phyloP scores from a whole-genome alignment of 768 basidiomycete genomes.

The Suillus tomentosus region DNA sequence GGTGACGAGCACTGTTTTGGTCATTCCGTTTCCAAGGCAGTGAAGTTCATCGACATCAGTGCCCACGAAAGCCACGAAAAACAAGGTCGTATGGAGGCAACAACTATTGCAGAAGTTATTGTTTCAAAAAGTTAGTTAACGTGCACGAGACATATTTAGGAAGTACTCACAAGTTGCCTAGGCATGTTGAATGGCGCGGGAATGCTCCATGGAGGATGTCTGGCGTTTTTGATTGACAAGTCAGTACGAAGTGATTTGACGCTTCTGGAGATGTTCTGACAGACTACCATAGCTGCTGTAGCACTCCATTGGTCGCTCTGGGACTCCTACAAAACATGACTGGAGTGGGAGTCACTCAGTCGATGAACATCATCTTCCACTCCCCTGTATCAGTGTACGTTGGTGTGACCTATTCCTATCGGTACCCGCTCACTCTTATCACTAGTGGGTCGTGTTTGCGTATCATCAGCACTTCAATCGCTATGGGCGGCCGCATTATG shows the following conservation, averaged over 20 bases:
- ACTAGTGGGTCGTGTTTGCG: constrained; percentile 58
- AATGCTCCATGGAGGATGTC: constrained; percentile 75
- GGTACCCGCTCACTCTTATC: constrained; percentile 12
- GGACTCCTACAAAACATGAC: constrained; percentile 61
- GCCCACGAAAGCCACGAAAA: constrained; percentile 47
- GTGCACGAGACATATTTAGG: background rate
- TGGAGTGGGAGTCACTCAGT: constrained; percentile 75
- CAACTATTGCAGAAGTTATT: constrained; percentile 60
- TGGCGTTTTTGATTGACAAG: constrained; percentile 78
- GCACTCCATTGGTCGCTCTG: constrained; percentile 67
- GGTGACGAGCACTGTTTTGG: constrained; percentile 65
- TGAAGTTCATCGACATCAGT: constrained; percentile 62
- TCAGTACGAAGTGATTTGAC: constrained; percentile 29
- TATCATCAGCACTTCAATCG: constrained; percentile 64
- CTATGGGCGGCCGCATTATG: constrained; percentile 71
- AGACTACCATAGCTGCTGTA: constrained; percentile 52
- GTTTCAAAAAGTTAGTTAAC: constrained; percentile 57
- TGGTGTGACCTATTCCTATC: constrained; percentile 5
- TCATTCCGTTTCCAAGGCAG: constrained; percentile 57
- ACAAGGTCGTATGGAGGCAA: constrained; percentile 58
- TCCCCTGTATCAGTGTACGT: constrained; percentile 65
- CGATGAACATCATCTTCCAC: constrained; percentile 70
- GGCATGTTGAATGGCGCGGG: constrained; percentile 78
- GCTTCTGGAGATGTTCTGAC: constrained; percentile 4
- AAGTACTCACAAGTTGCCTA: constrained; percentile 23